phyloP scores from a whole-genome alignment of 371 early-diverging fungal species.

The Nosema bombycis region DNA sequence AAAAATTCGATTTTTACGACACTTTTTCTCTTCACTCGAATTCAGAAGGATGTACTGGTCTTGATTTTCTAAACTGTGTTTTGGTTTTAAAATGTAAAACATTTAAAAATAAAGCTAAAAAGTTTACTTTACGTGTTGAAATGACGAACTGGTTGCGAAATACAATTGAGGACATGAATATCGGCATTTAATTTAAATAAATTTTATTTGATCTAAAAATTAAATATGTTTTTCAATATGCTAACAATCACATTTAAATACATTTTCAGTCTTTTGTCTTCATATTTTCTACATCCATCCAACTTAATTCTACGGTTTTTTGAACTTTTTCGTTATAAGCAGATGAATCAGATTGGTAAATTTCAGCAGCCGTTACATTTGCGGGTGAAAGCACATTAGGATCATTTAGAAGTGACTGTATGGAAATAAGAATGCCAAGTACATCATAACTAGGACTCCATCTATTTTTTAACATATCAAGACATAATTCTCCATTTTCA shows the following conservation, averaged over 20 bases:
- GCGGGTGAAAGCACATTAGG: constrained; percentile 94
- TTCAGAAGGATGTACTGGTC: constrained; percentile 43
- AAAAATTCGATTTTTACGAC: constrained; percentile 59
- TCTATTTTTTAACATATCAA: constrained; percentile 82
- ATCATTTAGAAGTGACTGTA: constrained; percentile 90
- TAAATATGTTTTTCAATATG: too few species aligned
- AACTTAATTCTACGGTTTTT: constrained; percentile 82
- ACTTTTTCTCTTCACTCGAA: constrained; percentile 60
- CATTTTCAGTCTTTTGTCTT: constrained; percentile 28
- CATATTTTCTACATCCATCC: constrained; percentile 66
- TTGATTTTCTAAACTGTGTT: constrained; percentile 53
- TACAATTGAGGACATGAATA: constrained; percentile 35
- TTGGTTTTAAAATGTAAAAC: constrained; percentile 60
- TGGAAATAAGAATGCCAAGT: constrained; percentile 83
- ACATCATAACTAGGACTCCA: constrained; percentile 96
- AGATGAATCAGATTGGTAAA: constrained; percentile 80
- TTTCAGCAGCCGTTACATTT: constrained; percentile 87
- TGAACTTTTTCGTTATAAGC: constrained; percentile 83
- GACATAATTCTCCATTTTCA: constrained; percentile 89
- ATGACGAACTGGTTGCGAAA: constrained; percentile 53
- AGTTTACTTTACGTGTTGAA: constrained; percentile 61
- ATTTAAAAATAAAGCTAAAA: constrained; percentile 58
- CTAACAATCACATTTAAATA: too few species aligned
- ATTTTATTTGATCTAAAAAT: neutral
- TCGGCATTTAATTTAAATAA: constrained; percentile 7